Evolutionary conservation across 352 stramenopile genomes (phyloP), one percentile per base, ranked within the genome.

Genomic region (Globisporangium apiculatum): DNA sequence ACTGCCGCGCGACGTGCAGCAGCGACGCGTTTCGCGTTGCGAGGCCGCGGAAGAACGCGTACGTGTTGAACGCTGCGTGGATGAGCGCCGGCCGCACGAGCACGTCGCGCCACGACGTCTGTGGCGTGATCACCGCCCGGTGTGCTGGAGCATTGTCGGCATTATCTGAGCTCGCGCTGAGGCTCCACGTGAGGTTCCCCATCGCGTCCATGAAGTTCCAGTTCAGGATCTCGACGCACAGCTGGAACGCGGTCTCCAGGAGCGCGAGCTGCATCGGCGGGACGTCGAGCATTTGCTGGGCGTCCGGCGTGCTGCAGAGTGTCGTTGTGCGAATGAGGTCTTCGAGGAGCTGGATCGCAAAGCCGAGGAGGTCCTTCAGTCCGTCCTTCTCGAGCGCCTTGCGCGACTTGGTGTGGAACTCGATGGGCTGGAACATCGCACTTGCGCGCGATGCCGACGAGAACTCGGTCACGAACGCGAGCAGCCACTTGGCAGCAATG

Each of bases 381-480:
- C 76, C 78, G 8, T 72, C 65, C 38, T 83, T 76, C 54, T 89
- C 79, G 49, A 94, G 64, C 38, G 57, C 66, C 35, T 81, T 74
- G 49, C 85, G 66, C 14, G 79, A 80, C 55, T 87, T 82, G 38
- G 79, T 92, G 64, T 94, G 83, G 62, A 93, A 93, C 62, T 91
- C 83, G 11, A 94, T 61, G 0, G 85, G 85, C 60, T 93, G 85
- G 53, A 71, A 66, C 85, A 92, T 94, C 58, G 82, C 83, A 51
- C 79, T 89, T 24, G 85, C 74, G 48, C 79, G 71, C 1, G 85
- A 94, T 9, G 79, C 78, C 3, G 83, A 91, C 48, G 80, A 86
- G 58, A 94, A 91, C 67, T 94, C 85, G 50, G 81, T 90, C 53
- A 93, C 80, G 42, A 94, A 91, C 14, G 85, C 83, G 18, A 91